A percentile compares a stretch with the other conserved stretches of the same genome.
These are phyloP conservation scores for Quercus cerris DNA, from an alignment of 306 rosid species.

Conservation along the genomic window DNA sequence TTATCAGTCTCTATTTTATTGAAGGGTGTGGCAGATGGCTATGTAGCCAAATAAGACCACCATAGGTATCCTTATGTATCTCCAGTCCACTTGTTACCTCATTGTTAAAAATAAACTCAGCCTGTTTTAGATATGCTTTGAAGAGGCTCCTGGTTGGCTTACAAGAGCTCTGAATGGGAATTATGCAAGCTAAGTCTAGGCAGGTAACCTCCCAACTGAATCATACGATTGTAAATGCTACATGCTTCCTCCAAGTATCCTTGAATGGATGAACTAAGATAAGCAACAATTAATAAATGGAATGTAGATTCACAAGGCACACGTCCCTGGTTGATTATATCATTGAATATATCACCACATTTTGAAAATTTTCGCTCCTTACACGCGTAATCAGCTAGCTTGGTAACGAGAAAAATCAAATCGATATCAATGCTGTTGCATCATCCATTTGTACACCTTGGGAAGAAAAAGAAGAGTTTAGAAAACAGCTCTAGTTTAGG, in stretches of 20 bases:
- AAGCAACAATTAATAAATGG: slow-evolving; percentile 82
- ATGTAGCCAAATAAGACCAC: slow-evolving; percentile 90
- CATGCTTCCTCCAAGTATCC: slow-evolving; percentile 93
- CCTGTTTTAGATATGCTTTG: slow-evolving; percentile 78
- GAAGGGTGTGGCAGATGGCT: neutral
- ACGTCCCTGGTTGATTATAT: slow-evolving; percentile 85
- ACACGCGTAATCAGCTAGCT: slow-evolving; percentile 83
- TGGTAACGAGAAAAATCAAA: slow-evolving; percentile 80
- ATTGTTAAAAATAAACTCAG: slow-evolving; percentile 79
- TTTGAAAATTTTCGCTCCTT: slow-evolving; percentile 79
- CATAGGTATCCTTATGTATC: slow-evolving; percentile 75
- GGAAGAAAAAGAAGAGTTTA: neutral
- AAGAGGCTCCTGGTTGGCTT: slow-evolving; percentile 55
- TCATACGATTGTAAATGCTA: slow-evolving; percentile 73
- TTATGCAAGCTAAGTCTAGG: slow-evolving; percentile 86
- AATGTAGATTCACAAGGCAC: slow-evolving; percentile 89
- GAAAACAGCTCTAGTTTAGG: slow-evolving; percentile 3
- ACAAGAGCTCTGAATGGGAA: slow-evolving; percentile 70
- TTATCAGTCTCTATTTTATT: too few species aligned
- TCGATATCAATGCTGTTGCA: slow-evolving; percentile 72
- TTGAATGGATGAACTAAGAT: slow-evolving; percentile 70
- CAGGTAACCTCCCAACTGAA: slow-evolving; percentile 83
- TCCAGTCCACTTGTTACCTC: slow-evolving; percentile 64
- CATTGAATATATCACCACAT: slow-evolving; percentile 86
- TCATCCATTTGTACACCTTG: slow-evolving; percentile 95